phyloP scores from a whole-genome alignment of 305 asterid species.

The Rubia balearica region DNA sequence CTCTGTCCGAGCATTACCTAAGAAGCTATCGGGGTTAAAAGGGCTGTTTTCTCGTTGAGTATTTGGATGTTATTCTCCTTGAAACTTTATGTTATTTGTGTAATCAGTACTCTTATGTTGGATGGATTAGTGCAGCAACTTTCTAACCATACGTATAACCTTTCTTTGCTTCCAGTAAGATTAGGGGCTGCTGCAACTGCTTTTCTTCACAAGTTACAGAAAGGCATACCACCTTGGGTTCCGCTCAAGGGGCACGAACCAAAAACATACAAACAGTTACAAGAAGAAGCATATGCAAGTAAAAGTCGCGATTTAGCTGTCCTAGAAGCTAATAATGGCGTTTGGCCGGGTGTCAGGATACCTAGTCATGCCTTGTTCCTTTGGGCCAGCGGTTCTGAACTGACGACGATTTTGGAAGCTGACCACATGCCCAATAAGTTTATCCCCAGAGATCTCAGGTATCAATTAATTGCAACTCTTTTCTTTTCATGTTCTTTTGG shows the following conservation, averaged over 20 bases:
- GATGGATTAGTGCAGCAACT: slow-evolving; percentile 35
- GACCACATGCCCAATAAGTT: slow-evolving; percentile 96
- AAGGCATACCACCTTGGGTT: slow-evolving; percentile 94
- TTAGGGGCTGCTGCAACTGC: slow-evolving; percentile 89
- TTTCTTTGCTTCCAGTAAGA: slow-evolving; percentile 54
- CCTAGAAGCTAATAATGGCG: slow-evolving; percentile 71
- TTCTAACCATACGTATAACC: neutral
- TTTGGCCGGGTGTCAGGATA: slow-evolving; percentile 84
- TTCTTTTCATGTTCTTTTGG: neutral
- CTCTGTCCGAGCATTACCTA: neutral
- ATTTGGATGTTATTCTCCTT: neutral
- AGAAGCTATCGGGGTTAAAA: neutral
- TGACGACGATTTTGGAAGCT: slow-evolving; percentile 74
- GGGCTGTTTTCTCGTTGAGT: neutral
- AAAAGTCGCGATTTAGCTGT: slow-evolving; percentile 86
- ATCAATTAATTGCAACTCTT: neutral
- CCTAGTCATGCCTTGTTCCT: slow-evolving; percentile 90
- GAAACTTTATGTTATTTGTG: neutral
- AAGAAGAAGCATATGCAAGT: slow-evolving; percentile 83
- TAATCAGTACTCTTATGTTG: slow-evolving; percentile 7
- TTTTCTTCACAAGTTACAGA: slow-evolving; percentile 75
- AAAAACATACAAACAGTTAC: slow-evolving; percentile 83
- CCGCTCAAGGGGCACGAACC: slow-evolving; percentile 83
- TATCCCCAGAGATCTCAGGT: slow-evolving; percentile 84
- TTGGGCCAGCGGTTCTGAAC: slow-evolving; percentile 97